These are phyloP conservation scores for Cyphellophora europaea DNA, from an alignment of 2,329 filamentous ascomycete genomes.

Conservation along the genomic window DNA sequence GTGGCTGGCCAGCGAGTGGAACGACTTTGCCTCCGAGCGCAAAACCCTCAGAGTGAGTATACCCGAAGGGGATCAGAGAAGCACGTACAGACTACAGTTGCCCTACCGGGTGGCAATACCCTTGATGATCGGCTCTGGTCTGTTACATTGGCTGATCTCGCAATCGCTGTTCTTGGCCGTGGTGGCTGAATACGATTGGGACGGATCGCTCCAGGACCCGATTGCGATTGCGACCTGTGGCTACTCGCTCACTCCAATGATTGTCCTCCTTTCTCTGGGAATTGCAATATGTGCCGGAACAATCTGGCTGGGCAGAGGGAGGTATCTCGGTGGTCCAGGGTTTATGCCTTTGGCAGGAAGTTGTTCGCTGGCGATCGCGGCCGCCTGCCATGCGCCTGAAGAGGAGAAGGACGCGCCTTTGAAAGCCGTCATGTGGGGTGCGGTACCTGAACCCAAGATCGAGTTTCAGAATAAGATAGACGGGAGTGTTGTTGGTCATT, in stretches of 20 bases:
- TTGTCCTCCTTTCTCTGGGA: conserved; percentile 11
- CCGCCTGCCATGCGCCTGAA: conserved; percentile 23
- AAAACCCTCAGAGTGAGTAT: conserved; percentile 30
- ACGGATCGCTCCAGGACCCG: conserved; percentile 4
- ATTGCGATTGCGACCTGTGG: conserved; percentile 13
- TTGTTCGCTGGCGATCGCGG: conserved; percentile 25
- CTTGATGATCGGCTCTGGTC: conserved; percentile 21
- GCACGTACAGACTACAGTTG: conserved; percentile 31
- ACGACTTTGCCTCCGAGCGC: conserved; percentile 26
- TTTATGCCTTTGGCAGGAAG: conserved; percentile 23
- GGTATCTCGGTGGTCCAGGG: background rate
- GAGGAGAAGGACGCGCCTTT: conserved; percentile 15
- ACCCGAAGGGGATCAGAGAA: conserved; percentile 26
- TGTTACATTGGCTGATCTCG: conserved; percentile 36
- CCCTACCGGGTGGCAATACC: conserved; percentile 30
- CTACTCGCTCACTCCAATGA: conserved; percentile 16
- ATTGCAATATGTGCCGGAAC: conserved; percentile 7
- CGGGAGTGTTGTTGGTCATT: conserved; percentile 16
- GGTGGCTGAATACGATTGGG: conserved; percentile 19
- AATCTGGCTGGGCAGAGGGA: too few species aligned
- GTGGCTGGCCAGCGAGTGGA: conserved; percentile 41
- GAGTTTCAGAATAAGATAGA: too few species aligned
- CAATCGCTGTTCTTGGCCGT: conserved; percentile 33
- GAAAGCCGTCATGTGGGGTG: conserved; percentile 21
- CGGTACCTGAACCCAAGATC: conserved; percentile 4